Evolutionary conservation across 257 asterid genomes (phyloP).

Genomic region (Solanum pimpinellifolium): DNA sequence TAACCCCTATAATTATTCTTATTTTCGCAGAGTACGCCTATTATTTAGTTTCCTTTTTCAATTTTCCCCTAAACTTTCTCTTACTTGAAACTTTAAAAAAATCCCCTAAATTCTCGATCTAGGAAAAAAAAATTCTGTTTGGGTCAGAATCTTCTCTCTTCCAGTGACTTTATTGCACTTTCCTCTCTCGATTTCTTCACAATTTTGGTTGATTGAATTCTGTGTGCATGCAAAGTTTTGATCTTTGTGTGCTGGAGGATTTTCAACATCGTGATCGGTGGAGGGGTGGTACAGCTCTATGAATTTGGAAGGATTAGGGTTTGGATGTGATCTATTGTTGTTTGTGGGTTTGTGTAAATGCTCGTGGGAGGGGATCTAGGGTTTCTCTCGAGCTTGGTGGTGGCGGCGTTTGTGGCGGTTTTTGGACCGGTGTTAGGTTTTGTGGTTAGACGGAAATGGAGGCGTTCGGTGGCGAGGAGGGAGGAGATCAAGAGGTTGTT

Average conservation of each 20-base stretch:
- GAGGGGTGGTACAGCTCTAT: background rate
- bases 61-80: background rate
- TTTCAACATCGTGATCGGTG: background rate
- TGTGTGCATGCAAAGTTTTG: background rate
- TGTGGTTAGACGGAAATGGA: conserved; percentile 52
- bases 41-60: background rate
- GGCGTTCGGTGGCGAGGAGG: conserved; percentile 38
- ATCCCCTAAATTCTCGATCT: conserved; percentile 21
- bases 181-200: background rate
- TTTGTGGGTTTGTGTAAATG: conserved; percentile 39
- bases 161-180: background rate
- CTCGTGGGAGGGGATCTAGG: conserved; percentile 55
- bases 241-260: background rate
- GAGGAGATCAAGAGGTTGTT: conserved; percentile 58
- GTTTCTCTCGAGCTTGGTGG: conserved; percentile 24
- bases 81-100: background rate
- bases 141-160: conserved; percentile 5
- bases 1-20: background rate
- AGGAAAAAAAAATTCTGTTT: background rate
- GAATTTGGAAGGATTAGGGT: conserved; percentile 32
- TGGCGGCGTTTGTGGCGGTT: conserved; percentile 29
- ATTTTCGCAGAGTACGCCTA: background rate
- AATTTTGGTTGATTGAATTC: background rate
- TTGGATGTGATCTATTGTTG: conserved; percentile 23
- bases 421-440: conserved; percentile 28